Evolutionary conservation across 2,329 filamentous ascomycete species (phyloP).

Genomic region (Cercospora brassicicola): DNA sequence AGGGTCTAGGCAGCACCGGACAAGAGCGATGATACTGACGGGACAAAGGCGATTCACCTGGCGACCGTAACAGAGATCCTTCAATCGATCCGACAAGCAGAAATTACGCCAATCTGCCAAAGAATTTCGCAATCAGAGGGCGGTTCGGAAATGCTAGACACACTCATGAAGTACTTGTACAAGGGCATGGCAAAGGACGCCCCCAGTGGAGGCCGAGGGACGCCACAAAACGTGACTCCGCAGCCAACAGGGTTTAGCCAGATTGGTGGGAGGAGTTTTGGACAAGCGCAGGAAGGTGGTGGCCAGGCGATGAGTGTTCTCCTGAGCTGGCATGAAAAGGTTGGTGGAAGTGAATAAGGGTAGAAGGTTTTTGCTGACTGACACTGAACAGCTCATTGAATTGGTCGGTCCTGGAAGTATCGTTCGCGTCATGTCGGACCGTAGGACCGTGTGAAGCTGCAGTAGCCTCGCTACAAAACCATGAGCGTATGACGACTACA

Average conservation of each 20-base stretch:
- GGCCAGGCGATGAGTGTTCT: conserved; percentile 93
- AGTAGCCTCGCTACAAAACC: background rate
- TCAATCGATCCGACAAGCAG: conserved; percentile 91
- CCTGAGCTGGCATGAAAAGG: conserved; percentile 97
- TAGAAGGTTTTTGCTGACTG: conserved; percentile 6
- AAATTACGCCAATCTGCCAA: conserved; percentile 87
- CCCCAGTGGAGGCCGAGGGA: conserved; percentile 27
- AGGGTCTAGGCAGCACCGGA: conserved; percentile 13
- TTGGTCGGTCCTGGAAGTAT: conserved; percentile 86
- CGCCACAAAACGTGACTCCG: conserved; percentile 57
- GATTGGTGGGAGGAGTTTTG: conserved; percentile 52
- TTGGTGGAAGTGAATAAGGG: conserved; percentile 30
- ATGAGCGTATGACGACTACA: background rate
- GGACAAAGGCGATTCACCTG: conserved; percentile 61
- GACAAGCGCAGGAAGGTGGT: conserved; percentile 63
- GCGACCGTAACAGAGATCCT: conserved; percentile 88
- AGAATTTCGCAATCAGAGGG: conserved; percentile 75
- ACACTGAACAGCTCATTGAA: conserved; percentile 66
- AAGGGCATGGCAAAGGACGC: conserved; percentile 72
- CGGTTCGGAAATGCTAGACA: conserved; percentile 82
- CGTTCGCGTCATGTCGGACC: conserved; percentile 92
- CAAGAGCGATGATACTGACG: background rate
- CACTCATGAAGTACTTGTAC: conserved; percentile 96
- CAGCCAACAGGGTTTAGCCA: conserved; percentile 89
- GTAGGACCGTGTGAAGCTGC: conserved; percentile 58